Conservation (phyloP, 2,329 filamentous ascomycete genomes). For the Fusarium miscanthi region DNA sequence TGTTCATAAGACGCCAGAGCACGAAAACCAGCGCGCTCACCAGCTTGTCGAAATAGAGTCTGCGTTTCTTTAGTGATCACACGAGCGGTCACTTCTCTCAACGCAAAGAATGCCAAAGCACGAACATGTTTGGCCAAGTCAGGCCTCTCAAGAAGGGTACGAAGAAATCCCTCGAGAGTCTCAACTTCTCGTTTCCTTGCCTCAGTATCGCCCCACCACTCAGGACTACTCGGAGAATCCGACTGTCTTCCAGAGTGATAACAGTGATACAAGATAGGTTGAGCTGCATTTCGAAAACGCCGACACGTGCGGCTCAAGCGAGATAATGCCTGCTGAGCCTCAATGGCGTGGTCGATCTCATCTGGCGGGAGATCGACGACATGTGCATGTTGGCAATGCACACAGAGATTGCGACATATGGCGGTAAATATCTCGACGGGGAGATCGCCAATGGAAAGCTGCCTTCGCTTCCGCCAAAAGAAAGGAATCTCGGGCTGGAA, state of each 20-base stretch:
- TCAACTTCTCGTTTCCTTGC: constrained; percentile 31
- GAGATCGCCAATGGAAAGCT: constrained; percentile 35
- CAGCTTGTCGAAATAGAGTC: constrained; percentile 42
- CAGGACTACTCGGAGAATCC: constrained; percentile 13
- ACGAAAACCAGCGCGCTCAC: constrained; percentile 42
- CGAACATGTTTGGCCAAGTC: constrained; percentile 42
- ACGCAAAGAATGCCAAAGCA: constrained; percentile 41
- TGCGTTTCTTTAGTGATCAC: constrained; percentile 34
- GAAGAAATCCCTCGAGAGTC: constrained; percentile 38
- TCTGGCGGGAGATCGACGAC: constrained; percentile 42
- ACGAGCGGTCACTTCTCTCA: constrained; percentile 23
- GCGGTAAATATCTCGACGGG: constrained; percentile 44
- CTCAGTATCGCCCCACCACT: constrained; percentile 25
- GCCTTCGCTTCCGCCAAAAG: constrained; percentile 21
- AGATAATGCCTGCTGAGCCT: constrained; percentile 43
- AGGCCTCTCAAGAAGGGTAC: constrained; percentile 40
- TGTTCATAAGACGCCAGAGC: constrained; percentile 38
- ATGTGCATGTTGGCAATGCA: constrained; percentile 41
- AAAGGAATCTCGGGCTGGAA: constrained; percentile 18
- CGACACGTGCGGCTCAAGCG: constrained; percentile 44
- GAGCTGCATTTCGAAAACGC: constrained; percentile 34
- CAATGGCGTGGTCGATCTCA: constrained; percentile 37
- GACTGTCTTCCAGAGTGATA: constrained; percentile 41
- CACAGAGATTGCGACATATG: constrained; percentile 44
- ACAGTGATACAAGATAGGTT: constrained; percentile 43